Percentiles rank a stretch among this genome's conserved stretches.
These are phyloP conservation scores for Mytilinidion resinicola DNA, from an alignment of 495 filamentous ascomycete species.

Conservation along the genomic window DNA sequence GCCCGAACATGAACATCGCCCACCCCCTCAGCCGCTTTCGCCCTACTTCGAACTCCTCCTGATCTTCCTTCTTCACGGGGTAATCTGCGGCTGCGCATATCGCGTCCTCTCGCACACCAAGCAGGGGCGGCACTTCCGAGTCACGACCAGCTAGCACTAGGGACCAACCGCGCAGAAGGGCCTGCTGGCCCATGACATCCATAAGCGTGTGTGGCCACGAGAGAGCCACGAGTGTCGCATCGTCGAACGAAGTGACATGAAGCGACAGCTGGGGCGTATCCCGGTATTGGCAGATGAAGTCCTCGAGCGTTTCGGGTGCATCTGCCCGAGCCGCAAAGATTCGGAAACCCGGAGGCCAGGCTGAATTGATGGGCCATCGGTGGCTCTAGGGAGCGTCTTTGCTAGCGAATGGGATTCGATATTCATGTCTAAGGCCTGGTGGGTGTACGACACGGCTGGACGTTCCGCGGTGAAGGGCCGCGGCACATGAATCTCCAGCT, in stretches of 20 bases:
- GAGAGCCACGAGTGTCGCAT: conserved; percentile 45
- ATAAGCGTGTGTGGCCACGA: conserved; percentile 45
- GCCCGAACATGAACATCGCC: conserved; percentile 28
- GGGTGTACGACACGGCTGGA: conserved; percentile 10
- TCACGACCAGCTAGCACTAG: conserved; percentile 37
- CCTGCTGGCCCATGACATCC: conserved; percentile 40
- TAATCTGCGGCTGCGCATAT: conserved; percentile 20
- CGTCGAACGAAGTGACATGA: conserved; percentile 44
- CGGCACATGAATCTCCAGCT: conserved; percentile 12
- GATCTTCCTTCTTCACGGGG: conserved; percentile 12
- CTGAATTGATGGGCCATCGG: conserved; percentile 29
- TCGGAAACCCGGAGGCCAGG: background rate
- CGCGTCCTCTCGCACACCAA: conserved; percentile 32
- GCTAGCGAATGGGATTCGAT: conserved; percentile 12
- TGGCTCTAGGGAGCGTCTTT: conserved; percentile 5
- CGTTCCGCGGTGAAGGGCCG: conserved; percentile 10
- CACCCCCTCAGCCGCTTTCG: conserved; percentile 26
- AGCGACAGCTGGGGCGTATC: conserved; percentile 44
- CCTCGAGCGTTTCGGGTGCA: conserved; percentile 33
- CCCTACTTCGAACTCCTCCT: conserved; percentile 11
- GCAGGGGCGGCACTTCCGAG: conserved; percentile 36
- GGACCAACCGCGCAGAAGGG: conserved; percentile 34
- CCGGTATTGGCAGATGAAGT: conserved; percentile 33
- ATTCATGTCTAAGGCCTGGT: background rate
- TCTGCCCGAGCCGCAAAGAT: background rate